Conservation (phyloP, 441 rosid genomes). For the Gossypium gossypioides region DNA sequence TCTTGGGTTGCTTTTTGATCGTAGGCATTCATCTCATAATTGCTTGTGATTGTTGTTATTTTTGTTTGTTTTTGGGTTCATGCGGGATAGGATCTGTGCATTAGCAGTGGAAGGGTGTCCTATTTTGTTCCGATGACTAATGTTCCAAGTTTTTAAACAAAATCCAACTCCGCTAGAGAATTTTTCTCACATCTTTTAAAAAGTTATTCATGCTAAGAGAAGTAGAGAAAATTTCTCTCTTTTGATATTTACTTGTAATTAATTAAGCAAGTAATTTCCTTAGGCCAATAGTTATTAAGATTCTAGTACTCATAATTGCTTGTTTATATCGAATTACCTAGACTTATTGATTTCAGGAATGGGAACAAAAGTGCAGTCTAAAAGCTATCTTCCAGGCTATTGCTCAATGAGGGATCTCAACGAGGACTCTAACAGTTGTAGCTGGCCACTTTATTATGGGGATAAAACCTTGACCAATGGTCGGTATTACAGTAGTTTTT, state of each 20-base stretch:
- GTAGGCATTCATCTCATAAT: neutral
- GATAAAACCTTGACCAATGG: slow-evolving; percentile 48
- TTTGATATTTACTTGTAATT: neutral
- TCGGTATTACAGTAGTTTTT: slow-evolving; percentile 47
- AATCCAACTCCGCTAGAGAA: neutral
- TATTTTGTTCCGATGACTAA: neutral
- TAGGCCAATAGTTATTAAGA: neutral
- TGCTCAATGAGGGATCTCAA: slow-evolving; percentile 81
- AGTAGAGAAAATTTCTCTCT: neutral
- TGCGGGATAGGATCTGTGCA: neutral
- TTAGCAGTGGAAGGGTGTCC: neutral
- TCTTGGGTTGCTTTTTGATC: neutral
- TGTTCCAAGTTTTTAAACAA: neutral
- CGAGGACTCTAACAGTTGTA: slow-evolving; percentile 63
- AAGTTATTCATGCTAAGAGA: neutral
- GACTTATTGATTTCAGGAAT: slow-evolving; percentile 46
- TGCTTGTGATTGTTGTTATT: neutral
- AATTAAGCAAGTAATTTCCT: neutral
- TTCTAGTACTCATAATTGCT: neutral
- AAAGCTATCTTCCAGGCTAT: slow-evolving; percentile 56
- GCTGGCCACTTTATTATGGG: slow-evolving; percentile 57
- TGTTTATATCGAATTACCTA: neutral
- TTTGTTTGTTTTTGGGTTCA: neutral
- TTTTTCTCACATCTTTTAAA: too few relatives aligned
- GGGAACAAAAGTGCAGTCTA: slow-evolving; percentile 79